Evolutionary conservation across 148 eudicot genomes (phyloP), one percentile per base, ranked within the genome.

Genomic region (Rheum nobile): DNA sequence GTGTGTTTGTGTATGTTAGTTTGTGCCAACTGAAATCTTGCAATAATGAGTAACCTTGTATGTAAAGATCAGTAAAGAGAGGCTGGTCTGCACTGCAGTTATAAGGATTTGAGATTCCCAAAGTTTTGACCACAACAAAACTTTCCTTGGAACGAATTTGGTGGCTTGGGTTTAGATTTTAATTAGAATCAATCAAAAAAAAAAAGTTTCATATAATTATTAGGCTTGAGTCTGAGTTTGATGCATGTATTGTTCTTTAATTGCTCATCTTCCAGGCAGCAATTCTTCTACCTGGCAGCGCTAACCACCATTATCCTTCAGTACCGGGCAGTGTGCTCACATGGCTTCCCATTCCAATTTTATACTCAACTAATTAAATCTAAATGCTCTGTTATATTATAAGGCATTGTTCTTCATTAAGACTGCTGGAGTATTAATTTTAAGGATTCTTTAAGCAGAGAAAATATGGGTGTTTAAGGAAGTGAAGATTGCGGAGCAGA

Each of bases 1-100:
- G n/a, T n/a, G n/a, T n/a, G 46, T 13, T 14, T 55, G 63, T 55
- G 63, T 55, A 22, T 55, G 67, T 59, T 59, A 59, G 34, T 59
- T 29, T 59, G 34, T 59, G 67, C 67, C 67, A 28, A 65, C 34
- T 24, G 67, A 26, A 57, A 57, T n/a, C 67, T 2, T n/a, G 67
- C 70, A 65, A 34, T 65, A 65, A 65, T 65, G 41, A 65, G 70
- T 34, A 65, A 17, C 22, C 70, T 65, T 65, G 70, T 32, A 65
- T 32, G 6, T 14, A 61, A 37, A 61, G 70, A 32, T 34, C 9
- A 31, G 67, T 55, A 55, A 10, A 55, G 24, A 26, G 63, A 55
- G 3, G 8, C 34, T 11, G 11, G 1, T 1, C 8, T 10, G 14
- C 47, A 2, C 35, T 29, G 67, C 35, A 21, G 14, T 1, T 32